Evolutionary conservation across 768 basidiomycete species (phyloP).

Genomic region (Suillus fuscotomentosus): DNA sequence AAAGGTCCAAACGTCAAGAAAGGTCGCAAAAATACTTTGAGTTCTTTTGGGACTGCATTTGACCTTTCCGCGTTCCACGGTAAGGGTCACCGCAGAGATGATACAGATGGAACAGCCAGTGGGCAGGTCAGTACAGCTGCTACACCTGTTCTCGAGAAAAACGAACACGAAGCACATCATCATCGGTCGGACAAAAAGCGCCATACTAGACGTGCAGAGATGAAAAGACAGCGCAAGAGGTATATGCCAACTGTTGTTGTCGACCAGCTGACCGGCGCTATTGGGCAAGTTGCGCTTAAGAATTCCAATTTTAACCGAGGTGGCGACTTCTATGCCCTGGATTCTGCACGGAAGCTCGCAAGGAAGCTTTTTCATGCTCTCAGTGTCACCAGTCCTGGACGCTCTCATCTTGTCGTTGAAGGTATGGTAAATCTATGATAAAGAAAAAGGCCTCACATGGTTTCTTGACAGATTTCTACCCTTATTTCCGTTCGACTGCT

Average conservation of each 20-base stretch:
- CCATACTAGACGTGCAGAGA: constrained; percentile 26
- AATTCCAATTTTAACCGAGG: constrained; percentile 58
- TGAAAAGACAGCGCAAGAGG: constrained; percentile 43
- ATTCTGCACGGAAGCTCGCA: constrained; percentile 66
- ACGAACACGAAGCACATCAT: constrained; percentile 12
- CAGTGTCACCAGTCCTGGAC: constrained; percentile 56
- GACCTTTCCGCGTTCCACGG: constrained; percentile 26
- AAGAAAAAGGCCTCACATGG: neutral
- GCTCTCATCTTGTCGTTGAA: constrained; percentile 64
- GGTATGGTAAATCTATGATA: constrained; percentile 34
- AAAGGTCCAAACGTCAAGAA: constrained; percentile 42
- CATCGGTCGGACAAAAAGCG: constrained; percentile 14
- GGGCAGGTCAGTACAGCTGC: constrained; percentile 16
- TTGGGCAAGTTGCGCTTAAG: constrained; percentile 70
- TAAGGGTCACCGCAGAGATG: constrained; percentile 4
- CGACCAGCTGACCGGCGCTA: constrained; percentile 63
- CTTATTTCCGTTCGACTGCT: constrained; percentile 68
- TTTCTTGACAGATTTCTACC: constrained; percentile 61
- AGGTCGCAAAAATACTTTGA: constrained; percentile 42
- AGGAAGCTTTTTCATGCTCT: constrained; percentile 65
- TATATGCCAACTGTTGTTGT: constrained; percentile 67
- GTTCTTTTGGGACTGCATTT: constrained; percentile 37
- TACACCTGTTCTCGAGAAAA: constrained; percentile 12
- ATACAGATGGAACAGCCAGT: constrained; percentile 7
- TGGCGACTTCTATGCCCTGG: constrained; percentile 51